Conservation (phyloP, 169 alveolate genomes). For the Cryptosporidium parvum region DNA sequence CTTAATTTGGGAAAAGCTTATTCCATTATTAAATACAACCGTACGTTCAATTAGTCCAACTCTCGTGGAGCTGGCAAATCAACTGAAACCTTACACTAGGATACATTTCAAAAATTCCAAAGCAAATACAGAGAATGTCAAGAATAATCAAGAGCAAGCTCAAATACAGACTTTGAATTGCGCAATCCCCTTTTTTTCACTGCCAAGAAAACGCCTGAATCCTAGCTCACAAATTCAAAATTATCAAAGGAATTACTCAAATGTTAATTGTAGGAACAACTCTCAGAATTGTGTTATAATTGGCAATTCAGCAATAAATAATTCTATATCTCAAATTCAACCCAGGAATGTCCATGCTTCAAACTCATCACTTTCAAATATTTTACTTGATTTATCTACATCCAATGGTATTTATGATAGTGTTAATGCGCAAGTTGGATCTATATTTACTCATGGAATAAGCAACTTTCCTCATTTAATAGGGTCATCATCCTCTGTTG, state of each 20-base stretch:
- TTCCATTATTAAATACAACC: conserved; percentile 23
- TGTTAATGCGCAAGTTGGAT: conserved; percentile 18
- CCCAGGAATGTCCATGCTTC: neutral
- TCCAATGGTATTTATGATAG: conserved; percentile 47
- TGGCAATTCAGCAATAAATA: neutral
- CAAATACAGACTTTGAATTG: conserved; percentile 2
- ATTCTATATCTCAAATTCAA: conserved; percentile 10
- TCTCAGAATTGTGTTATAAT: conserved; percentile 12
- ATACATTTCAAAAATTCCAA: conserved; percentile 23
- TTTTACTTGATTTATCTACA: conserved; percentile 22
- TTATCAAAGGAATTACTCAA: neutral
- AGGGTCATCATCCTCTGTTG: conserved; percentile 42
- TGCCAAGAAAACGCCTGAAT: conserved; percentile 33
- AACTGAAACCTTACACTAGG: conserved; percentile 21
- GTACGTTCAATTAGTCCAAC: conserved; percentile 18
- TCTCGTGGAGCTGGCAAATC: conserved; percentile 21
- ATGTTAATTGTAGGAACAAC: neutral
- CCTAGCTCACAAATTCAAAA: conserved; percentile 14
- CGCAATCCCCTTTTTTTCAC: conserved; percentile 24
- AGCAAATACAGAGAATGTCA: neutral
- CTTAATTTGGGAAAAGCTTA: conserved; percentile 40
- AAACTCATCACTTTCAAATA: conserved; percentile 11
- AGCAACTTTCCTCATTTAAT: neutral
- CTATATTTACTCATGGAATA: conserved; percentile 1
- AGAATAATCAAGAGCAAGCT: conserved; percentile 3